Base-by-base conservation (phyloP, 257 asterid species). In the Paulownia fortunei region DNA sequence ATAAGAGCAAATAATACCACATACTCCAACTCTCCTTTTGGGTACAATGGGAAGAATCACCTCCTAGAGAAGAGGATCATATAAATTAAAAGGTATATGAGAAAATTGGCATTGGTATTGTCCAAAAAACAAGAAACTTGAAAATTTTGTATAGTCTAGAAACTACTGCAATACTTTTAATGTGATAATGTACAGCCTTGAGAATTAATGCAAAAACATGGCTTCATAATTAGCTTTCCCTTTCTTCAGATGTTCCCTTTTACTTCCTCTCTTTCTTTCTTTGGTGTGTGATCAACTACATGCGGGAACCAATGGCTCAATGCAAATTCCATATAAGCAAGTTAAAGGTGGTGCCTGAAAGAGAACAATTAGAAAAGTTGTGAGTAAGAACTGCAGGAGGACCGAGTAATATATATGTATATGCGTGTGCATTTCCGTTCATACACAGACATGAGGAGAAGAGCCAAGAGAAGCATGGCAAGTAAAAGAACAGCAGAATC, bases 301-400 rank as follows among this genome's bases (percentile, higher is more conserved):
- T 56, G 62, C 63, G 78, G 69, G 54, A 70, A 39, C 60, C 65
- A 34, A 52, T 3, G 32, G 54, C 51, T 73, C 67, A 66, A 51
- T 23, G 72, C 26, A 44, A 64, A 4, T 59, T 72, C 41, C 37
- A 39, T 65, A 51, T 16, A 51, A 12, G 54, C 79, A 76, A 62
- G 73, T 52, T 44, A 54, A 27, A 39, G 41, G 60, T 82, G 39
- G 60, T 42, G 59, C 69, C 85, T 82, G 81, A 77, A 71, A 70
- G 55, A 76, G 67, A 77, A 41, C n/a, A 52, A 42, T 0, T 27
- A 58, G 46, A 60, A 7, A 27, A 69, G 19, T 19, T 66, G 23
- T 69, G 58, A 61, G 62, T 60, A 64, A 27, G 44, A 66, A 42
- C 47, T 73, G 80, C 65, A 62, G 11, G 30, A 23, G 10, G 36